phyloP scores from a whole-genome alignment of 139 green algal species.

The Pedinophyceae sp. region DNA sequence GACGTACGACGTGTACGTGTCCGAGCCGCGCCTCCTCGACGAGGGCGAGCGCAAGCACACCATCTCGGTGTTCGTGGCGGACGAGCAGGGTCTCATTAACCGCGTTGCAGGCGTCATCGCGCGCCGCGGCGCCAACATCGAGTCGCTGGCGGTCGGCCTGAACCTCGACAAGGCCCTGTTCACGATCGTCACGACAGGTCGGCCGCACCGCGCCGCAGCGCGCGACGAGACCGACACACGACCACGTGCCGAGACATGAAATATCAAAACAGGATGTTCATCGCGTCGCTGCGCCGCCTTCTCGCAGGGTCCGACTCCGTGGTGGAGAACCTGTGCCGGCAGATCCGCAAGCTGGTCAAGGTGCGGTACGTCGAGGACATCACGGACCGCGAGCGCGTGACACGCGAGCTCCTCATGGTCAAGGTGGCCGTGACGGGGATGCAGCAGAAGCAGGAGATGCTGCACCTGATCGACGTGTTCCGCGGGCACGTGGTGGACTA shows the following conservation, averaged over 20 bases:
- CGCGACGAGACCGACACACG: too few species aligned
- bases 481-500: constrained; percentile 78
- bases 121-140: constrained; percentile 83
- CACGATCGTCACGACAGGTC: constrained; percentile 81
- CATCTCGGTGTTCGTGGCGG: constrained; percentile 88
- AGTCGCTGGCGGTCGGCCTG: constrained; percentile 84
- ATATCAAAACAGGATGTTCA: too few species aligned
- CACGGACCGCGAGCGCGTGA: constrained; percentile 48
- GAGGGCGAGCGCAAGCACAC: constrained; percentile 76
- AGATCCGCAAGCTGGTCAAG: constrained; percentile 91
- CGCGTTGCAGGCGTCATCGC: constrained; percentile 92
- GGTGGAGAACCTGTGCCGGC: constrained; percentile 56
- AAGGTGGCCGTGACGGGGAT: constrained; percentile 61
- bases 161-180: constrained; percentile 90
- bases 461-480: constrained; percentile 86
- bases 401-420: constrained; percentile 85
- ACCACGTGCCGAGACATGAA: too few species aligned
- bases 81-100: constrained; percentile 96
- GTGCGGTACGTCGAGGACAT: constrained; percentile 94
- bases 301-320: too few species aligned
- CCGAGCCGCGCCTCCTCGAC: constrained; percentile 48
- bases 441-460: constrained; percentile 55
- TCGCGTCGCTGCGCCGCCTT: too few species aligned
- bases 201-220: background rate
- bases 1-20: constrained; percentile 49